phyloP scores from a whole-genome alignment of 139 green algal species.

The Micractinium sp. region DNA sequence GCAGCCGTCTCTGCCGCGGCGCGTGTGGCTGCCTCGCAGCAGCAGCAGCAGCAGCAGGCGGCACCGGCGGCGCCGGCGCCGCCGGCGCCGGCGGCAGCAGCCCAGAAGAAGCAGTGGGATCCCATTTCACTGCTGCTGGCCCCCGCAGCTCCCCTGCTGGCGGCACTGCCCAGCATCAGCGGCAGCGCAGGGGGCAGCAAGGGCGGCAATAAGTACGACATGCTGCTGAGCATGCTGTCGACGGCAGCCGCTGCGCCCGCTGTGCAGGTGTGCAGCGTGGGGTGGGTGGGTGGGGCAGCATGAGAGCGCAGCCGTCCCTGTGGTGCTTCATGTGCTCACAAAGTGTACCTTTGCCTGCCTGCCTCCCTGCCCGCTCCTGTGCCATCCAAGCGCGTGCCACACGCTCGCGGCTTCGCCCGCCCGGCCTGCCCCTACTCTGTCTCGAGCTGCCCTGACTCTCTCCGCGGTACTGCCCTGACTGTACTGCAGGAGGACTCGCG shows the following conservation, averaged over 20 bases:
- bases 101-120: neutral
- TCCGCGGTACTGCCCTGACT: neutral
- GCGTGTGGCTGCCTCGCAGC: neutral
- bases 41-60: neutral
- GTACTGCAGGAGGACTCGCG: neutral
- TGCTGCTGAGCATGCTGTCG: slow-evolving; percentile 15
- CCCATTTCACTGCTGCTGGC: slow-evolving; percentile 15
- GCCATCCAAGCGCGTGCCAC: neutral
- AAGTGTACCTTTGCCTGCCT: neutral
- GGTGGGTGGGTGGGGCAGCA: neutral
- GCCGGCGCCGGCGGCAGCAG: neutral
- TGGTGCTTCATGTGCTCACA: too few species aligned
- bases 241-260: neutral
- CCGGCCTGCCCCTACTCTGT: neutral
- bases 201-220: slow-evolving; percentile 31
- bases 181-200: too few species aligned
- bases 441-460: neutral
- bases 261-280: neutral
- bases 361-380: too few species aligned
- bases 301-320: neutral
- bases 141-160: slow-evolving; percentile 29
- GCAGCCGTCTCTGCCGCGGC: neutral
- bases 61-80: neutral
- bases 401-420: too few species aligned
- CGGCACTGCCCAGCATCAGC: neutral